Base-by-base conservation (phyloP, 2,329 filamentous ascomycete species). In the Botrytis deweyae region DNA sequence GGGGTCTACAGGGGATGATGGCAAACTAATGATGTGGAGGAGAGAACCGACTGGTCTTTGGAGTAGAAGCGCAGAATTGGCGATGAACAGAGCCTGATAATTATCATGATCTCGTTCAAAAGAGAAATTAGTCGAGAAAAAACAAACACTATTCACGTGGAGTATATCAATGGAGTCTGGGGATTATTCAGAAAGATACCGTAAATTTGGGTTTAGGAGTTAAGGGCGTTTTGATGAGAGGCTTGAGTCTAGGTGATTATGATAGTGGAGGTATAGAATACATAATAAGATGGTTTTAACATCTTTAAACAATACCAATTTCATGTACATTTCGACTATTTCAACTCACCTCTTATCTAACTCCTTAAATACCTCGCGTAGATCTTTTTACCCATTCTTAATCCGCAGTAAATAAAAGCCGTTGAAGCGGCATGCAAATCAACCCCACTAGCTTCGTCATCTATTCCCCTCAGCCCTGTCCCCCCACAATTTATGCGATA, bases 1-100 rank as follows among this genome's bases (percentile, higher is more conserved):
- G 12, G 90, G 92, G 1, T 92, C 90, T 59, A 92, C 92, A 1
- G 92, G 92, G 4, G 93, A 95, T 76, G 92, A 95, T 81, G 93
- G 92, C 18, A 88, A 86, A 80, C 79, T 91, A 74, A 82, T 90
- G 78, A 88, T 89, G 75, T 91, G 89, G 80, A 86, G 89, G 22
- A 88, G 90, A 81, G 78, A 80, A 55, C 79, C 79, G 8, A 78
- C 74, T 73, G 80, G 79, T 2, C 55, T 74, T 14, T 81, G 79
- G 79, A 79, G 77, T 69, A 81, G 78, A 72, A 80, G 79, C 52
- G 78, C 79, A 1, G 79, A 80, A 67, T 73, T 81, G 73, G 79
- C 76, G 12, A 80, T 81, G 80, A 76, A 75, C 33, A 76, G 74
- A 55, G 49, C 44, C 2, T 72, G 70, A 72, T 16, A 9, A 18